These are phyloP conservation scores for Blastobotrys proliferans DNA, from an alignment of 1,139 yeast species.

Conservation along the genomic window DNA sequence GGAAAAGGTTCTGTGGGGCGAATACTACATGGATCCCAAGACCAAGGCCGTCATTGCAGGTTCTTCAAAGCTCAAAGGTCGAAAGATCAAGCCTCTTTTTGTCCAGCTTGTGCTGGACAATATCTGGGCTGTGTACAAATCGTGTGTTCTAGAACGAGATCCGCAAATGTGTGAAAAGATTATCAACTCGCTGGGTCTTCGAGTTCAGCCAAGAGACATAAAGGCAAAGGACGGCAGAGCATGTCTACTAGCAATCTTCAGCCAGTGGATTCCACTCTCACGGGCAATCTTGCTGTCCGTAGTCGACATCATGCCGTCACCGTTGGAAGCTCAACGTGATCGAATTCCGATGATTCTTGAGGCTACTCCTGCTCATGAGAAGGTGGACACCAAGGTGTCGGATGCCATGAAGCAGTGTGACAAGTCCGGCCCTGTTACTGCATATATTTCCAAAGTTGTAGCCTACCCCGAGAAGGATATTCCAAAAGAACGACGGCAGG, in stretches of 20 bases:
- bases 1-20: slow-evolving; percentile 94
- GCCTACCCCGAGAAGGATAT: slow-evolving; percentile 79
- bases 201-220: slow-evolving; percentile 69
- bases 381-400: slow-evolving; percentile 49
- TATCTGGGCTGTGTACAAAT: slow-evolving; percentile 87
- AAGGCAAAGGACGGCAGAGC: slow-evolving; percentile 71
- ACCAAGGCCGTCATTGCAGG: slow-evolving; percentile 60
- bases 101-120: slow-evolving; percentile 84
- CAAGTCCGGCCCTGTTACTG: slow-evolving; percentile 58
- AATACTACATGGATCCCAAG: slow-evolving; percentile 82
- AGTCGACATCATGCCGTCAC: slow-evolving; percentile 82
- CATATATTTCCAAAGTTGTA: slow-evolving; percentile 85
- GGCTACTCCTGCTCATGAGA: slow-evolving; percentile 48
- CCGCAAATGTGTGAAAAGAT: slow-evolving; percentile 72
- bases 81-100: slow-evolving; percentile 66
- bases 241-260: slow-evolving; percentile 64
- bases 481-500: slow-evolving; percentile 47
- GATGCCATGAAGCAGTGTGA: slow-evolving; percentile 65
- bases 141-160: slow-evolving; percentile 55
- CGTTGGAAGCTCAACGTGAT: slow-evolving; percentile 64
- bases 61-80: slow-evolving; percentile 44
- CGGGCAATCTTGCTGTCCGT: slow-evolving; percentile 81
- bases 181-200: slow-evolving; percentile 62
- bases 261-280: slow-evolving; percentile 94
- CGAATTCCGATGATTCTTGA: slow-evolving; percentile 67